Conservation (phyloP, 2,329 filamentous ascomycete species). For the Bretziella fagacearum region DNA sequence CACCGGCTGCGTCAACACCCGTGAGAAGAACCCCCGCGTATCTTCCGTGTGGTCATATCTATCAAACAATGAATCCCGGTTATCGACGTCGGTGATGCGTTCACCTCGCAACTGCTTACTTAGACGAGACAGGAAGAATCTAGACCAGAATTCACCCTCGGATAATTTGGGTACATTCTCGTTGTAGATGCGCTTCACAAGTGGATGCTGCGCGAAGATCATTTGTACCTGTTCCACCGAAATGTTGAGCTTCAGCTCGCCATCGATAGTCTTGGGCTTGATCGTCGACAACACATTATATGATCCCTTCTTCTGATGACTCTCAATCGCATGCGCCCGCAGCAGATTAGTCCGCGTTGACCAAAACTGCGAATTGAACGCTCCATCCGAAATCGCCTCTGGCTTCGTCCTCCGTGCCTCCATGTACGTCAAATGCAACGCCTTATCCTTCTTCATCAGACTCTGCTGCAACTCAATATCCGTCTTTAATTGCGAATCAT, state of each 20-base stretch:
- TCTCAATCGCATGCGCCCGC: slow-evolving; percentile 79
- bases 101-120: slow-evolving; percentile 88
- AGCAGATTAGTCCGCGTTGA: slow-evolving; percentile 71
- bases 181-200: slow-evolving; percentile 81
- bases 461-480: slow-evolving; percentile 78
- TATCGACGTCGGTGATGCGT: slow-evolving; percentile 61
- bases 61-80: slow-evolving; percentile 65
- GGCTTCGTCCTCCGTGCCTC: slow-evolving; percentile 72
- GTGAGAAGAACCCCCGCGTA: slow-evolving; percentile 33
- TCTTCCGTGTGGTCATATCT: slow-evolving; percentile 66
- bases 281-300: slow-evolving; percentile 90
- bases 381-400: slow-evolving; percentile 58
- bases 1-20: slow-evolving; percentile 46
- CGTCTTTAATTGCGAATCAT: slow-evolving; percentile 58
- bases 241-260: slow-evolving; percentile 63
- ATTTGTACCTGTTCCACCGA: slow-evolving; percentile 83
- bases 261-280: slow-evolving; percentile 61
- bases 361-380: slow-evolving; percentile 92
- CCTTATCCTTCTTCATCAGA: slow-evolving; percentile 62
- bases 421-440: slow-evolving; percentile 68
- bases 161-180: slow-evolving; percentile 73
- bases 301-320: slow-evolving; percentile 66
- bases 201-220: slow-evolving; percentile 82
- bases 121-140: slow-evolving; percentile 81
- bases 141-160: slow-evolving; percentile 75